These are phyloP conservation scores for Castanea mollissima DNA, from an alignment of 306 rosid species.

Conservation along the genomic window DNA sequence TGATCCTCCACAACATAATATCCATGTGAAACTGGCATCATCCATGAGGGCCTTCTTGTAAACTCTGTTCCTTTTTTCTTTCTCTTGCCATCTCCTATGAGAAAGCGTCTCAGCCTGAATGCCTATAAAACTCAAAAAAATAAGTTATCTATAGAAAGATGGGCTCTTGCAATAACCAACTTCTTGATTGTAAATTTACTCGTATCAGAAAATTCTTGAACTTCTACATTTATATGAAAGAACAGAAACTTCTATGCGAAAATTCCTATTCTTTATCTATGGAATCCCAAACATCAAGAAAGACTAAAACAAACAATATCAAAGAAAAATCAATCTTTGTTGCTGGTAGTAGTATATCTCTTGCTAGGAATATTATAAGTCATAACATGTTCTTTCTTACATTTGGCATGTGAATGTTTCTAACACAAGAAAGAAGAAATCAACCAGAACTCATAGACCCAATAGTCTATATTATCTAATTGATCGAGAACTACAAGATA, in stretches of 20 bases:
- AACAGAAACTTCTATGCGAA: neutral
- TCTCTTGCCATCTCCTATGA: constrained; percentile 29
- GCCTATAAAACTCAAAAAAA: constrained; percentile 22
- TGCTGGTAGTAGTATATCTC: neutral
- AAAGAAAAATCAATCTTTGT: neutral
- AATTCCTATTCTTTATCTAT: neutral
- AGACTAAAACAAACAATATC: too few relatives aligned
- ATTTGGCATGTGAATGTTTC: neutral
- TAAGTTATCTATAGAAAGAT: neutral
- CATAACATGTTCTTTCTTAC: neutral
- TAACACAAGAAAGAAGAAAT: neutral
- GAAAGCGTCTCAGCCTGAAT: constrained; percentile 41
- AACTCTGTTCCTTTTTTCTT: constrained; percentile 26
- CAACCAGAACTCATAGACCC: neutral
- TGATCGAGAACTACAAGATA: neutral
- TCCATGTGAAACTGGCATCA: constrained; percentile 81
- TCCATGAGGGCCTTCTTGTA: constrained; percentile 57
- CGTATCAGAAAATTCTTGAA: neutral
- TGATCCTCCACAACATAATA: constrained; percentile 41
- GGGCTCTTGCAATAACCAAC: too few relatives aligned
- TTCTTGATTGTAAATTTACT: neutral
- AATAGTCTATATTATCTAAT: neutral
- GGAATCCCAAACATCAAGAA: neutral
- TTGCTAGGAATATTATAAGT: neutral
- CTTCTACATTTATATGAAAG: neutral